Evolutionary conservation across 352 stramenopile species (phyloP).

Genomic region (Blastocystis sp.): DNA sequence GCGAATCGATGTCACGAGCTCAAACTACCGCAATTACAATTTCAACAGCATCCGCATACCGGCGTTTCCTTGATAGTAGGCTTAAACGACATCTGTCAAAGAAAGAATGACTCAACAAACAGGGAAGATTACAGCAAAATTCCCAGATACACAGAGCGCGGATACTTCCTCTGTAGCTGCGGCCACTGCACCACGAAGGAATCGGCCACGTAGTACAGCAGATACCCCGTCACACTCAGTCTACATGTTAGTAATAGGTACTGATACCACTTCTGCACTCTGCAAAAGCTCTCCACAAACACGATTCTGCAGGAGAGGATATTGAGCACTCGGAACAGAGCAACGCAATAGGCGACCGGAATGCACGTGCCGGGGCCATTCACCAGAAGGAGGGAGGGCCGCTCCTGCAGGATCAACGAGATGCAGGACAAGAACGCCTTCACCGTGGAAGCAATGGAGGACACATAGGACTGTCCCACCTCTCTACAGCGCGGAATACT

Average conservation of each 20-base stretch:
- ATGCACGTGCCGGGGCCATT: slow-evolving; percentile 90
- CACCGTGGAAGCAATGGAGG: slow-evolving; percentile 84
- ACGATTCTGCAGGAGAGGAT: slow-evolving; percentile 80
- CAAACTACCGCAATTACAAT: slow-evolving; percentile 16
- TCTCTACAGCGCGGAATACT: slow-evolving; percentile 86
- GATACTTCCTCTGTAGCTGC: slow-evolving; percentile 82
- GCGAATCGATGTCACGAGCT: slow-evolving; percentile 35
- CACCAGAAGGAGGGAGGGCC: slow-evolving; percentile 84
- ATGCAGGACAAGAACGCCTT: slow-evolving; percentile 80
- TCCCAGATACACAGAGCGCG: slow-evolving; percentile 79
- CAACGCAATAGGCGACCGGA: slow-evolving; percentile 81
- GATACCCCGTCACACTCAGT: slow-evolving; percentile 85
- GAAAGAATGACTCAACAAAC: slow-evolving; percentile 13
- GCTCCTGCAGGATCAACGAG: slow-evolving; percentile 76
- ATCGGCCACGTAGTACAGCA: slow-evolving; percentile 88
- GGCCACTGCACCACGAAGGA: slow-evolving; percentile 90
- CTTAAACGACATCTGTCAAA: slow-evolving; percentile 33
- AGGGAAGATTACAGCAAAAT: slow-evolving; percentile 35
- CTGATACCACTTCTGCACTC: slow-evolving; percentile 78
- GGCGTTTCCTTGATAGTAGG: background rate
- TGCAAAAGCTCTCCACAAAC: slow-evolving; percentile 89
- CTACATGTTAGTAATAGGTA: background rate
- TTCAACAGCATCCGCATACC: background rate
- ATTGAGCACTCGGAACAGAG: slow-evolving; percentile 81
- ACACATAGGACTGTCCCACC: slow-evolving; percentile 87